These are phyloP conservation scores for Penicillium coffeae DNA, from an alignment of 495 filamentous ascomycete species.

Conservation along the genomic window DNA sequence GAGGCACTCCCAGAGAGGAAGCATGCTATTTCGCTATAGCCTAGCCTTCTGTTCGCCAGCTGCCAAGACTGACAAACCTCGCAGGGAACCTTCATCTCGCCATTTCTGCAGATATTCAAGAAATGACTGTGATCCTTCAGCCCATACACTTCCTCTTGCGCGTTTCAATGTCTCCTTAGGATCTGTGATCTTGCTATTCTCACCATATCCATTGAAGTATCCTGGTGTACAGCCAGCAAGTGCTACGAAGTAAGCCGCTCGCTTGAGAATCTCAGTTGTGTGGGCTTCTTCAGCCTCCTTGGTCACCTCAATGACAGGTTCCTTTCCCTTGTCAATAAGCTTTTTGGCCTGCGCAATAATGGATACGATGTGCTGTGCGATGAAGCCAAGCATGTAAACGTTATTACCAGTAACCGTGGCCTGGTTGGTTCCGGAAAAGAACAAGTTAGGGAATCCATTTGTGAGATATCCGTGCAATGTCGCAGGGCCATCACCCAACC, in stretches of 20 bases:
- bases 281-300: constrained; percentile 44
- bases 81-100: too few relatives aligned
- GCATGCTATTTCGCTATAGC: too few relatives aligned
- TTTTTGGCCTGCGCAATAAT: constrained; percentile 34
- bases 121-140: too few relatives aligned
- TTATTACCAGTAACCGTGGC: constrained; percentile 35
- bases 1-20: too few relatives aligned
- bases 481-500: constrained; percentile 17
- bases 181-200: too few relatives aligned
- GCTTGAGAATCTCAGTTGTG: background rate
- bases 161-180: too few relatives aligned
- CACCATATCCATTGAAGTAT: constrained; percentile 4
- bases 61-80: too few relatives aligned
- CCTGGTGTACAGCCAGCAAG: background rate
- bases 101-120: too few relatives aligned
- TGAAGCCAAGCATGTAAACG: constrained; percentile 33
- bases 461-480: constrained; percentile 48
- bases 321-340: constrained; percentile 10
- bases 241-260: background rate
- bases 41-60: too few relatives aligned
- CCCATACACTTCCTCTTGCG: too few relatives aligned
- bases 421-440: constrained; percentile 42
- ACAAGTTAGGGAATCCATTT: constrained; percentile 52
- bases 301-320: constrained; percentile 33
- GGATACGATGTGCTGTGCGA: constrained; percentile 38